Evolutionary conservation across 2,329 filamentous ascomycete genomes (phyloP).

Genomic region (Paecilomyces sp.): DNA sequence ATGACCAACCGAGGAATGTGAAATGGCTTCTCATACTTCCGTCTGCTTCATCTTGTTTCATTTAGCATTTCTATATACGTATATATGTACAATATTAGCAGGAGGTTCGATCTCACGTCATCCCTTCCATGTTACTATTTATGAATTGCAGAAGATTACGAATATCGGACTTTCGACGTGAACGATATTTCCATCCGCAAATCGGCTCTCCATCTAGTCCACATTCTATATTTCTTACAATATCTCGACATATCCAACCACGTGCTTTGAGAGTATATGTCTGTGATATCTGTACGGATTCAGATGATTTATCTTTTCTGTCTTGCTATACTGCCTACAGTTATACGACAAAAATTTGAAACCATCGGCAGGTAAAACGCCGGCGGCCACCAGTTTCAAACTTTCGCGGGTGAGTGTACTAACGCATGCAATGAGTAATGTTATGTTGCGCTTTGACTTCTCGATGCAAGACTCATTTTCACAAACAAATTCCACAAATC

Average conservation of each 20-base stretch:
- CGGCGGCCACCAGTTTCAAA: too few species aligned
- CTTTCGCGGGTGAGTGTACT: too few species aligned
- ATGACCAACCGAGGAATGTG: not conserved
- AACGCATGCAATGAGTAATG: too few species aligned
- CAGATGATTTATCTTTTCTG: too few species aligned
- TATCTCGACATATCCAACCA: not conserved
- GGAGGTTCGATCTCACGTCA: not conserved
- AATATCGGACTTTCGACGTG: not conserved
- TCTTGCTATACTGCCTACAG: too few species aligned
- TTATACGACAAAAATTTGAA: too few species aligned
- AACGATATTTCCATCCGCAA: not conserved
- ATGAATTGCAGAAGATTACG: not conserved
- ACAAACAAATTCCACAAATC: too few species aligned
- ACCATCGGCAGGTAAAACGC: too few species aligned
- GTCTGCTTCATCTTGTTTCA: not conserved
- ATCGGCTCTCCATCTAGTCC: not conserved
- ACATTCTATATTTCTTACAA: not conserved
- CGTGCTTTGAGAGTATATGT: not conserved
- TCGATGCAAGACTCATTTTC: too few species aligned
- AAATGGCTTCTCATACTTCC: not conserved
- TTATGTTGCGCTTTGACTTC: too few species aligned
- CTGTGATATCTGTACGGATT: too few species aligned
- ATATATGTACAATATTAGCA: not conserved
- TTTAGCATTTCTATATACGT: not conserved
- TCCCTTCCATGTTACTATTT: not conserved